Percentiles rank a stretch among this genome's conserved stretches.
Evolutionary conservation across 805 yeast species (phyloP).

Genomic region (Starmerella vaccinii): DNA sequence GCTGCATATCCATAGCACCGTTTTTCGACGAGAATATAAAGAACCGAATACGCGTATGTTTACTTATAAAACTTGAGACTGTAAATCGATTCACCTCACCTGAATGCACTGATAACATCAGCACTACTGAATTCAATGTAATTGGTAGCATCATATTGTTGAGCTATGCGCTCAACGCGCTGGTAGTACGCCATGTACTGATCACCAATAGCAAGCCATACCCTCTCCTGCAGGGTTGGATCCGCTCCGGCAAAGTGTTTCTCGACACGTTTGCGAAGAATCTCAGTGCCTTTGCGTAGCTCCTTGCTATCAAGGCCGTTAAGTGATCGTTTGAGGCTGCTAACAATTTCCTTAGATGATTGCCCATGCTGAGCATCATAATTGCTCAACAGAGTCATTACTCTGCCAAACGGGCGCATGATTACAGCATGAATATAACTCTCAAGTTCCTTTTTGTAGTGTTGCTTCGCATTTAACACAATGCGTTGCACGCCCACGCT

Average conservation of each 20-base stretch:
- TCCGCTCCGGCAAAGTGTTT: slow-evolving; percentile 38
- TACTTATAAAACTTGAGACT: too few species aligned
- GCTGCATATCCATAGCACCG: too few species aligned
- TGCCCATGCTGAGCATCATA: slow-evolving; percentile 39
- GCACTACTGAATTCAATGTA: slow-evolving; percentile 16
- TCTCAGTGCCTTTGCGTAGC: slow-evolving; percentile 43
- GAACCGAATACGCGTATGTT: too few species aligned
- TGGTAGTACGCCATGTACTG: slow-evolving; percentile 48
- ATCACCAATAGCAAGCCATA: slow-evolving; percentile 64
- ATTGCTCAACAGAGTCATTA: slow-evolving; percentile 55
- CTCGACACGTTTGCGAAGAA: slow-evolving; percentile 46
- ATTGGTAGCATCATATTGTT: slow-evolving; percentile 39
- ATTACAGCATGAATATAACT: slow-evolving; percentile 41
- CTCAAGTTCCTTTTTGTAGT: slow-evolving; percentile 31
- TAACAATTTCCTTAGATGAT: slow-evolving; percentile 26
- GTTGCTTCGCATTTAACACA: slow-evolving; percentile 27
- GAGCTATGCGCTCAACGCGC: slow-evolving; percentile 46
- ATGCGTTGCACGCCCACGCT: slow-evolving; percentile 19
- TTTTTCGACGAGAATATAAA: too few species aligned
- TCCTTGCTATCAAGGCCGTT: slow-evolving; percentile 50
- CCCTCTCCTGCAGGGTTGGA: slow-evolving; percentile 21
- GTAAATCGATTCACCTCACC: neutral
- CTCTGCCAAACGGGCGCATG: slow-evolving; percentile 52
- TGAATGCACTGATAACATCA: slow-evolving; percentile 19
- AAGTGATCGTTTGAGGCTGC: slow-evolving; percentile 46